Base-by-base conservation (phyloP, 1,139 yeast genomes). In the Geotrichum restrictum region DNA sequence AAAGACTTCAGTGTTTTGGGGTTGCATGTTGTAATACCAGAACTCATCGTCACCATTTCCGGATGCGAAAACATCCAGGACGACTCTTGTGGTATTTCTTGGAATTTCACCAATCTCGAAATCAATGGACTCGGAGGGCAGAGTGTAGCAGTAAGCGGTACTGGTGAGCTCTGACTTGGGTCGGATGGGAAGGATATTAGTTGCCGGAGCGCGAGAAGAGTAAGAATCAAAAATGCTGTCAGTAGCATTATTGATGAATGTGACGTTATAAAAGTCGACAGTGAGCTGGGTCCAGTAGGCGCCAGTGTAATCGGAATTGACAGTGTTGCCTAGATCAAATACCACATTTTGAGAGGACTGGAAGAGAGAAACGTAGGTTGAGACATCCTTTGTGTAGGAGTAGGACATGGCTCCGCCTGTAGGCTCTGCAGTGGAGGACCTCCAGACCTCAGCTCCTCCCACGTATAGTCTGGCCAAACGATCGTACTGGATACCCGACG, bases 351-450 rank as follows among this genome's bases (percentile, higher is more conserved):
- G 71, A 3, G 69, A 59, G 10, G 64, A 52, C 49, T 70, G 63
- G 64, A 88, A 86, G 45, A 87, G 68, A 0, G 73, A 59, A 8
- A 76, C 64, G 63, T 81, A 87, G 29, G 71, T 69, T 3, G 91
- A 75, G 1, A 86, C 78, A 63, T 88, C 96, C 64, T 85, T 87
- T 32, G 74, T 70, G 49, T 76, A 71, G 11, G 70, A 64, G 60
- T 72, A 75, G 2, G 79, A 75, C 3, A 68, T 60, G 24, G 62
- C 62, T 16, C 70, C 68, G 52, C 79, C 75, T 56, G 81, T 79
- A 0, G 96, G 96, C 67, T 88, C 95, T 18, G 87, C 82, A 1
- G 96, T 88, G 2, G 93, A 83, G 0, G 94, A 82, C 66, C 96
- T 76, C 95, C 96, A 88, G 34, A 88, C 69, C 60, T 86, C 87